Base-by-base conservation (phyloP, 139 green algal genomes). In the Coelastrella sp. region DNA sequence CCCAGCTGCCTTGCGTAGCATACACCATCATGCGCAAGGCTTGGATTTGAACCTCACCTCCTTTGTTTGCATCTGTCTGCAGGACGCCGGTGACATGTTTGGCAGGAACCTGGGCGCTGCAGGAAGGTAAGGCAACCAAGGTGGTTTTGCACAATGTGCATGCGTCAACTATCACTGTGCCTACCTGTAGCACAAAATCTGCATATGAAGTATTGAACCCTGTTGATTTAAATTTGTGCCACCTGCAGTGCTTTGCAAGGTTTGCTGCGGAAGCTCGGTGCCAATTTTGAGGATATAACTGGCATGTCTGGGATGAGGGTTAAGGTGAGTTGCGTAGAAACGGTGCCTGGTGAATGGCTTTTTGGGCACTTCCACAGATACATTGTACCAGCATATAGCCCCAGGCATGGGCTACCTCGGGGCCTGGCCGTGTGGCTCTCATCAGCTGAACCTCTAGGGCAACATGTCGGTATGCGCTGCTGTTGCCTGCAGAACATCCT, bases 241-340 rank as follows among this genome's bases (percentile, higher is more conserved):
- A 21, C 9, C 43, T 81, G 76, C 83, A 96, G 93, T 76, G 92
- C 95, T 0, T 85, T 98, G 30, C 92, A 98, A 62, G 92, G 94
- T 9, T 91, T 98, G 7, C 89, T 98, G 30, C 89, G 95, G 4
- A 98, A 94, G 77, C 89, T 98, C 11, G 95, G 96, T 30, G 95
- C 93, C 0, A 94, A 94, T 0, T 93, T 98, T 67, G 96, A 98
- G 27, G 94, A 96, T 81, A 88, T 96, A 25, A 86, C 83, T 66
- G 83, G 83, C 60, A 48, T 89, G 72, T 86, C 74, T n/a, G 86
- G 88, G 35, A 77, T 79, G 17, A 69, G 89, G 0, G 72, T 98
- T 50, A 96, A 95, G 91, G 91, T 92, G 53, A 9, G 53, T 19
- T 32, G 5, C 6, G 30, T 64, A 13, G 11, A 57, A 13, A 57